A percentile compares a stretch with the other conserved stretches of the same genome.
Evolutionary conservation across 345 rosid species (phyloP).

Genomic region (Camelina sativa): DNA sequence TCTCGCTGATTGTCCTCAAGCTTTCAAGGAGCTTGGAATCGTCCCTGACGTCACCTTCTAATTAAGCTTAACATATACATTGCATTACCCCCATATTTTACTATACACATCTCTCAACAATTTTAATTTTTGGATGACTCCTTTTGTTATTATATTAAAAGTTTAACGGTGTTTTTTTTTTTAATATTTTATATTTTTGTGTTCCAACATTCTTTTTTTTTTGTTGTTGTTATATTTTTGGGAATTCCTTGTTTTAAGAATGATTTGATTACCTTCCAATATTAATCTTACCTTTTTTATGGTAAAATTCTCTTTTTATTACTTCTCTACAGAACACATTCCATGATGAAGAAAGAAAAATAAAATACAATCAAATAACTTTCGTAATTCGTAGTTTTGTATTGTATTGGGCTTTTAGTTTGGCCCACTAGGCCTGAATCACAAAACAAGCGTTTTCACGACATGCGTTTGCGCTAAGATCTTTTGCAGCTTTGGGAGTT

Average conservation of each 20-base stretch:
- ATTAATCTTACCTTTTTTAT: not conserved
- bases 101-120: slow-evolving; percentile 7
- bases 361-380: not conserved
- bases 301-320: not conserved
- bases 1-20: slow-evolving; percentile 52
- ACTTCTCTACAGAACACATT: not conserved
- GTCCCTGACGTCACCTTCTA: slow-evolving; percentile 37
- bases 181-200: not conserved
- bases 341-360: not conserved
- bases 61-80: not conserved
- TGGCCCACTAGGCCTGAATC: not conserved
- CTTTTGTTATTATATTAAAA: slow-evolving; percentile 1
- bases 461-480: slow-evolving; percentile 1
- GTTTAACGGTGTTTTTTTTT: slow-evolving; percentile 19
- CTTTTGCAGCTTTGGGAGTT: slow-evolving; percentile 2
- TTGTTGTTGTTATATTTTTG: not conserved
- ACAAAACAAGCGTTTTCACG: not conserved
- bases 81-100: not conserved
- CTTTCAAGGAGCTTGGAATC: slow-evolving; percentile 65
- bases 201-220: not conserved
- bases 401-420: not conserved
- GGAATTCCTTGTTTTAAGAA: slow-evolving; percentile 19
- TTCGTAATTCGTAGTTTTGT: not conserved
- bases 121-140: slow-evolving; percentile 3
- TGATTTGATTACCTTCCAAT: slow-evolving; percentile 26